phyloP scores from a whole-genome alignment of 257 asterid genomes.

The Gentiana macrophylla region DNA sequence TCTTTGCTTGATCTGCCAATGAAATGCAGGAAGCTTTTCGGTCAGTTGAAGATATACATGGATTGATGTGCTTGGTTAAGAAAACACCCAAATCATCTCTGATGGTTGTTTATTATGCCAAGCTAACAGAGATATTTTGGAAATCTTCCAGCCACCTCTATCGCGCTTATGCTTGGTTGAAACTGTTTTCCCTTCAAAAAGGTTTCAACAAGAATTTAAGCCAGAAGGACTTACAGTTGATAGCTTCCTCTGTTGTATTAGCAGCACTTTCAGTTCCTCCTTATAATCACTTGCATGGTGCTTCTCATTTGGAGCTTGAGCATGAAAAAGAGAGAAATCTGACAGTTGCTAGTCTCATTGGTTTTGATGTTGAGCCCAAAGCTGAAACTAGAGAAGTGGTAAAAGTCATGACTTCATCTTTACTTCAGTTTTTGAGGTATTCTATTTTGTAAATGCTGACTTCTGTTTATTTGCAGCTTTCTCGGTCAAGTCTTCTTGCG shows the following conservation, averaged over 20 bases:
- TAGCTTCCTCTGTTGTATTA: slow-evolving; percentile 74
- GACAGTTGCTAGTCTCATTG: slow-evolving; percentile 57
- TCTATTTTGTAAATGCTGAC: slow-evolving; percentile 6
- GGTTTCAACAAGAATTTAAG: slow-evolving; percentile 71
- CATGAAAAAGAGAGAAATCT: slow-evolving; percentile 67
- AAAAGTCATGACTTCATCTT: slow-evolving; percentile 10
- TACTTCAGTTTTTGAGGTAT: neutral
- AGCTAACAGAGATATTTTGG: slow-evolving; percentile 90
- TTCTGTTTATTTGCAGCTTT: slow-evolving; percentile 52
- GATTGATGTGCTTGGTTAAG: slow-evolving; percentile 78
- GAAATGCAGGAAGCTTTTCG: slow-evolving; percentile 80
- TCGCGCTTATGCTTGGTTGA: slow-evolving; percentile 98
- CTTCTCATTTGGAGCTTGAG: slow-evolving; percentile 78
- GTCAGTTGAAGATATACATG: slow-evolving; percentile 80
- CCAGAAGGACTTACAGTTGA: slow-evolving; percentile 84
- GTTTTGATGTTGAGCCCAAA: slow-evolving; percentile 67
- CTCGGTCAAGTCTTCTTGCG: slow-evolving; percentile 60
- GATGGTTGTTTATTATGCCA: slow-evolving; percentile 81
- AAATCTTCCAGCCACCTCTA: slow-evolving; percentile 74
- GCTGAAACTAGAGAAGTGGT: slow-evolving; percentile 61
- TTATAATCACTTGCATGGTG: slow-evolving; percentile 52
- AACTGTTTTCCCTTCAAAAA: slow-evolving; percentile 81
- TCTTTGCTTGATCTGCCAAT: slow-evolving; percentile 3
- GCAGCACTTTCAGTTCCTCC: slow-evolving; percentile 92
- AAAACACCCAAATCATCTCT: slow-evolving; percentile 74